These are phyloP conservation scores for Colletotrichum karsti DNA, from an alignment of 2,329 filamentous ascomycete species.

Conservation along the genomic window DNA sequence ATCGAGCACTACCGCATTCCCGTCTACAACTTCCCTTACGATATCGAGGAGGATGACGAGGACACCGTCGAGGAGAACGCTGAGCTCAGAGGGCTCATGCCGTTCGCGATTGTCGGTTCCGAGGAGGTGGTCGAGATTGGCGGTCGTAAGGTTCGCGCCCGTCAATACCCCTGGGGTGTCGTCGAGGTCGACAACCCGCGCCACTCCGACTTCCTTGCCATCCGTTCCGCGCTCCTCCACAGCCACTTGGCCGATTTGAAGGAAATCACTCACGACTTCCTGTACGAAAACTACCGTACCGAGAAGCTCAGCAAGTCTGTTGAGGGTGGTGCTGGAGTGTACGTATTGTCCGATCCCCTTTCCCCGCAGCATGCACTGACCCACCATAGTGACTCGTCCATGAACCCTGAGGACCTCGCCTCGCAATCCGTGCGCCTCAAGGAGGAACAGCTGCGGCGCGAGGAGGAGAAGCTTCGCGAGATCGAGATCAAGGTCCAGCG, in stretches of 20 bases:
- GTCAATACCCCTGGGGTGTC: slow-evolving; percentile 99
- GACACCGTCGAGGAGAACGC: slow-evolving; percentile 99
- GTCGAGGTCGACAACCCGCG: slow-evolving; percentile 99
- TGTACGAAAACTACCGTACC: slow-evolving; percentile 99
- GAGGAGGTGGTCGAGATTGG: slow-evolving; percentile 96
- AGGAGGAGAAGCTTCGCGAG: slow-evolving; percentile 99
- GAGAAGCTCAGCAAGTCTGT: slow-evolving; percentile 99
- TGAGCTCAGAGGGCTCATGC: slow-evolving; percentile 96
- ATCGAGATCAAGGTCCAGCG: slow-evolving; percentile 99
- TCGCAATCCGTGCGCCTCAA: slow-evolving; percentile 98
- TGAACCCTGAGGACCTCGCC: slow-evolving; percentile 97
- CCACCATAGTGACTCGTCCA: slow-evolving; percentile 75
- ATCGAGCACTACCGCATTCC: slow-evolving; percentile 99
- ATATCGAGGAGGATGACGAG: slow-evolving; percentile 99
- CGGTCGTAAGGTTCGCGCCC: slow-evolving; percentile 88
- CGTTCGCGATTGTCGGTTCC: slow-evolving; percentile 97
- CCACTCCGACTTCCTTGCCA: slow-evolving; percentile 97
- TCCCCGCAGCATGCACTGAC: slow-evolving; percentile 35
- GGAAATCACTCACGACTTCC: slow-evolving; percentile 99
- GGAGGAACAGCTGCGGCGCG: slow-evolving; percentile 98
- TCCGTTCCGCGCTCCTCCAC: slow-evolving; percentile 94
- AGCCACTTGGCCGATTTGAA: slow-evolving; percentile 98
- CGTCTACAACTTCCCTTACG: slow-evolving; percentile 99
- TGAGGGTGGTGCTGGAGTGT: slow-evolving; percentile 88
- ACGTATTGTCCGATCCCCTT: slow-evolving; percentile 55